phyloP scores from a whole-genome alignment of 2,329 filamentous ascomycete species.

The Beauveria sp. region DNA sequence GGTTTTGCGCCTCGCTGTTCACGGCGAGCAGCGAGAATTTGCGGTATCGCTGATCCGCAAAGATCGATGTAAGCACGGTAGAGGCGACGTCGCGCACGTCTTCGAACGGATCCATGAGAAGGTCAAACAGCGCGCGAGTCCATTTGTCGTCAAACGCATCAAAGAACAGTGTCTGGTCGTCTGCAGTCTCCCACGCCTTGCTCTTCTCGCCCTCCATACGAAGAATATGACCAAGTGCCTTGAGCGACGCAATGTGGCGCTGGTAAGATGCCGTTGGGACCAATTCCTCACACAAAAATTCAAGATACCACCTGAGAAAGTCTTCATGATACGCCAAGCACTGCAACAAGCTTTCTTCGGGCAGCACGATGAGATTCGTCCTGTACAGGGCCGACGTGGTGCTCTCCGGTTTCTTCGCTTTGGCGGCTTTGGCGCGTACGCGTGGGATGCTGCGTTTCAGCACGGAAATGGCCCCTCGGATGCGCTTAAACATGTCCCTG shows the following conservation, averaged over 20 bases:
- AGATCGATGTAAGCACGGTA: constrained; percentile 41
- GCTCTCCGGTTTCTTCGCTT: constrained; percentile 19
- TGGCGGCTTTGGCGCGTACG: constrained; percentile 27
- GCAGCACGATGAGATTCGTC: constrained; percentile 31
- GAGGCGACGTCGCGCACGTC: constrained; percentile 65
- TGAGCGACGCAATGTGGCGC: constrained; percentile 74
- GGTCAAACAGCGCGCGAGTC: constrained; percentile 62
- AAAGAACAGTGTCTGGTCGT: constrained; percentile 33
- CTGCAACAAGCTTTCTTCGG: constrained; percentile 28
- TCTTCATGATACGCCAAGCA: constrained; percentile 44
- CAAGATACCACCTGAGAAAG: constrained; percentile 69
- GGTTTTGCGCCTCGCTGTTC: not conserved
- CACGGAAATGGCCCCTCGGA: constrained; percentile 58
- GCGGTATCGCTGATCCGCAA: constrained; percentile 30
- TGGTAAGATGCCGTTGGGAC: constrained; percentile 81
- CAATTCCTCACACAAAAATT: constrained; percentile 66
- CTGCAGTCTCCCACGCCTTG: constrained; percentile 30
- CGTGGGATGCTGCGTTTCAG: constrained; percentile 39
- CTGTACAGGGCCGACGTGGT: constrained; percentile 26
- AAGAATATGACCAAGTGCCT: constrained; percentile 59
- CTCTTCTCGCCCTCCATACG: constrained; percentile 57
- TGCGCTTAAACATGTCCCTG: constrained; percentile 67
- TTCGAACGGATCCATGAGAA: constrained; percentile 85
- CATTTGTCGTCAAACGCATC: constrained; percentile 41
- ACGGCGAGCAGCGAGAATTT: constrained; percentile 10